These are phyloP conservation scores for Penicillium sp. DNA, from an alignment of 2,329 filamentous ascomycete genomes.

Conservation along the genomic window DNA sequence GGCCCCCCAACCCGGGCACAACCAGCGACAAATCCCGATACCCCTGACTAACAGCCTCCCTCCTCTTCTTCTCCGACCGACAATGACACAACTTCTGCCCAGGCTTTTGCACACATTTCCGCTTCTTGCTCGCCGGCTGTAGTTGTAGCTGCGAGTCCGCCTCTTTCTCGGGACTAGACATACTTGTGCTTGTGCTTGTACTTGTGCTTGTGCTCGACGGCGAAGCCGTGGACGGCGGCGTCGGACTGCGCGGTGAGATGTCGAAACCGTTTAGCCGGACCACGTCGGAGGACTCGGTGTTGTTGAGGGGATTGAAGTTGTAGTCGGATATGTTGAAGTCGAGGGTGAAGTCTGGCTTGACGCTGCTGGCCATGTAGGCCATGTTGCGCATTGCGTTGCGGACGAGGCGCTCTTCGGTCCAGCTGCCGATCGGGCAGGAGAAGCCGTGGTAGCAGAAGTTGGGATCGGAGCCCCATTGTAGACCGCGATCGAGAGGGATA, in stretches of 20 bases:
- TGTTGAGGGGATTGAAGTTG: not conserved
- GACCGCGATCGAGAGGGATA: slow-evolving; percentile 14
- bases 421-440: slow-evolving; percentile 23
- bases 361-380: slow-evolving; percentile 14
- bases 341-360: slow-evolving; percentile 15
- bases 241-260: slow-evolving; percentile 3
- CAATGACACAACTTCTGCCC: slow-evolving; percentile 26
- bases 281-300: not conserved
- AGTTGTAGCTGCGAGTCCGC: not conserved
- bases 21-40: slow-evolving; percentile 19
- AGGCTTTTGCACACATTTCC: slow-evolving; percentile 24
- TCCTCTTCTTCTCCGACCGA: slow-evolving; percentile 24
- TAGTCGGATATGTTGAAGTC: slow-evolving; percentile 5
- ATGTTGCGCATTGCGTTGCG: slow-evolving; percentile 26
- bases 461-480: slow-evolving; percentile 28
- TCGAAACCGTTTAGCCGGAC: slow-evolving; percentile 8
- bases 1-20: slow-evolving; percentile 19
- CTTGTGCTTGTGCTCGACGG: not conserved
- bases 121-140: slow-evolving; percentile 12
- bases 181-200: too few relatives aligned
- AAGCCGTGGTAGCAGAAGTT: slow-evolving; percentile 28
- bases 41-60: slow-evolving; percentile 18
- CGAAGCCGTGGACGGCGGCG: slow-evolving; percentile 1
- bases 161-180: not conserved
- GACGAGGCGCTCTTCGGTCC: slow-evolving; percentile 25